Conservation (phyloP, 164 flowering plant genomes). For the Vitis amurensis region DNA sequence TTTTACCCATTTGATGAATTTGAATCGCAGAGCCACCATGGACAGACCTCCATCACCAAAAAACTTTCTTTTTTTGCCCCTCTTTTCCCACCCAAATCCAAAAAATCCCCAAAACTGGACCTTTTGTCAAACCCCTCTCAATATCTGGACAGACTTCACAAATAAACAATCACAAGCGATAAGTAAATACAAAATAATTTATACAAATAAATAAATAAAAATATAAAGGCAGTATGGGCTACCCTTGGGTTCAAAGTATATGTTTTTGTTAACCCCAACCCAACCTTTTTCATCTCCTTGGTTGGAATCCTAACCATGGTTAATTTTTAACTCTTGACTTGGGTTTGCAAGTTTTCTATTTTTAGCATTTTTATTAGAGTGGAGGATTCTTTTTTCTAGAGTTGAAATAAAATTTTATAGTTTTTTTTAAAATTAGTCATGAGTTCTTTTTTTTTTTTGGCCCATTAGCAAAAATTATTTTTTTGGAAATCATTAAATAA, state of each 20-base stretch:
- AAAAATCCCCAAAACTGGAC: slow-evolving; percentile 32
- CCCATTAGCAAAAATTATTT: too few species aligned
- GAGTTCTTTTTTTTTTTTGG: too few species aligned
- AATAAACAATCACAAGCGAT: not conserved
- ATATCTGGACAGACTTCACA: slow-evolving; percentile 6
- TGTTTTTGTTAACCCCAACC: slow-evolving; percentile 21
- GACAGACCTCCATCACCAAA: slow-evolving; percentile 29
- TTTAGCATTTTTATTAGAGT: too few species aligned
- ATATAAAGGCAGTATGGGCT: slow-evolving; percentile 9
- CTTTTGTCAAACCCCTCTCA: slow-evolving; percentile 23
- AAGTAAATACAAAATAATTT: too few species aligned
- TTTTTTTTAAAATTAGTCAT: too few species aligned
- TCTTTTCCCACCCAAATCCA: slow-evolving; percentile 30
- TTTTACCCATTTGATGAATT: slow-evolving; percentile 13
- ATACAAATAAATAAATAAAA: not conserved
- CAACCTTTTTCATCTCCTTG: slow-evolving; percentile 4
- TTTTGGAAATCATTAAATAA: too few species aligned
- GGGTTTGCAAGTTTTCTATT: too few species aligned
- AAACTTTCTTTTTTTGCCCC: slow-evolving; percentile 14
- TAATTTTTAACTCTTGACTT: slow-evolving; percentile 26
- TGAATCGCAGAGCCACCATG: slow-evolving; percentile 40
- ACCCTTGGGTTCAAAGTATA: slow-evolving; percentile 11
- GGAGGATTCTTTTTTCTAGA: too few species aligned
- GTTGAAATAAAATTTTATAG: too few species aligned
- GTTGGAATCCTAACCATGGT: slow-evolving; percentile 33